A percentile compares a stretch with the other conserved stretches of the same genome.
These are phyloP conservation scores for Bipolaris zeicola DNA, from an alignment of 2,329 filamentous ascomycete genomes.

Conservation along the genomic window DNA sequence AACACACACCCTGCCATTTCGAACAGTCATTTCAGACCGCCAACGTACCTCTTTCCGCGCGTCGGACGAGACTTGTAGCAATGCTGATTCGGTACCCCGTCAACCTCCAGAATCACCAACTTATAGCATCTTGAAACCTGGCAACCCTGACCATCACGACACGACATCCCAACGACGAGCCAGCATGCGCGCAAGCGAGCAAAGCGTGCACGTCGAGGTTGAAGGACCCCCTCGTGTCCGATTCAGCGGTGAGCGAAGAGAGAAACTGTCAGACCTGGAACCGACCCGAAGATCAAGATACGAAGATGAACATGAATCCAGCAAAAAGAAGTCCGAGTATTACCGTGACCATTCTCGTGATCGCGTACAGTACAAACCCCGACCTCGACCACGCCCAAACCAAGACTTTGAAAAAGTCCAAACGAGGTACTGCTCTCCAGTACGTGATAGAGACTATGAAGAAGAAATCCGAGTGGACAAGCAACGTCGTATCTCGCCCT, in stretches of 20 bases:
- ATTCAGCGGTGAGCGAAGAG: conserved; percentile 26
- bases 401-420: conserved; percentile 27
- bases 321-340: conserved; percentile 16
- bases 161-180: conserved; percentile 22
- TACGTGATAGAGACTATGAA: conserved; percentile 17
- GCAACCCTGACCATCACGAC: conserved; percentile 21
- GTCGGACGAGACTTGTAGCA: conserved; percentile 28
- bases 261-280: conserved; percentile 4
- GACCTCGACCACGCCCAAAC: conserved; percentile 16
- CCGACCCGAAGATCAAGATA: conserved; percentile 4
- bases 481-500: conserved; percentile 23
- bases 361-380: conserved; percentile 17
- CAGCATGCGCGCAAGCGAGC: conserved; percentile 28
- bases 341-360: conserved; percentile 20
- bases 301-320: conserved; percentile 9
- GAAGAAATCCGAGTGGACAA: conserved; percentile 29
- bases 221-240: conserved; percentile 36
- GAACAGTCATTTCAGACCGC: conserved; percentile 27
- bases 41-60: conserved; percentile 17
- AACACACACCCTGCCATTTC: conserved; percentile 34
- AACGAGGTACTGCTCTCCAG: conserved; percentile 21
- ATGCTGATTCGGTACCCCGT: conserved; percentile 17
- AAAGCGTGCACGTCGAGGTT: conserved; percentile 39
- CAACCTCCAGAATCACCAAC: conserved; percentile 19
- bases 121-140: conserved; percentile 34